phyloP scores from a whole-genome alignment of 177 flowering plant genomes.

The Vitis hybrid region DNA sequence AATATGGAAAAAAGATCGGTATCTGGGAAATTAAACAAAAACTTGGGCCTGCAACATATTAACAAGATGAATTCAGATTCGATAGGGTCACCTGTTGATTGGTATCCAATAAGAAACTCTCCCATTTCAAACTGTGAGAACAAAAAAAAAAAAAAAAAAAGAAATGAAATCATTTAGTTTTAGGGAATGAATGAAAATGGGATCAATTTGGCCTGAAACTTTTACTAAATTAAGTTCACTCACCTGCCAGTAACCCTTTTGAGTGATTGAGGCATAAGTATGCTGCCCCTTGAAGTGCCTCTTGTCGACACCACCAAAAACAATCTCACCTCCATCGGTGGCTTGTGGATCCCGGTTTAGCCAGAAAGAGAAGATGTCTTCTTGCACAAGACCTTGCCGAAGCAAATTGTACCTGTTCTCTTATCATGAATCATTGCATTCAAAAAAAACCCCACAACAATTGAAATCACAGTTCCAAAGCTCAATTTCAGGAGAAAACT shows the following conservation, averaged over 20 bases:
- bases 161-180: not conserved
- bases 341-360: constrained; percentile 60
- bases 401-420: constrained; percentile 77
- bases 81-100: constrained; percentile 52
- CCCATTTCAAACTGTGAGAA: constrained; percentile 72
- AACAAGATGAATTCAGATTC: not conserved
- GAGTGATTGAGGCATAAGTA: constrained; percentile 75
- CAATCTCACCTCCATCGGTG: constrained; percentile 73
- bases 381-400: constrained; percentile 61
- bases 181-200: not conserved
- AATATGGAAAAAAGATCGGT: too few species aligned
- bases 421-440: constrained; percentile 4
- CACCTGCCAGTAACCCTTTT: constrained; percentile 95
- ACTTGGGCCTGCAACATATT: too few species aligned
- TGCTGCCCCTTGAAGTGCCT: constrained; percentile 78
- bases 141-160: not conserved
- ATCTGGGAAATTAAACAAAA: too few species aligned
- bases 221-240: not conserved
- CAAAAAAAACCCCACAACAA: not conserved
- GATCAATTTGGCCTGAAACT: too few species aligned
- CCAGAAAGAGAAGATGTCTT: constrained; percentile 90
- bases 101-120: constrained; percentile 59
- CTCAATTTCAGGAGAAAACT: not conserved
- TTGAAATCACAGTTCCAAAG: not conserved
- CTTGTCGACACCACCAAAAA: constrained; percentile 82